phyloP scores from a whole-genome alignment of 352 stramenopile genomes.

The Pythium brachiatum region DNA sequence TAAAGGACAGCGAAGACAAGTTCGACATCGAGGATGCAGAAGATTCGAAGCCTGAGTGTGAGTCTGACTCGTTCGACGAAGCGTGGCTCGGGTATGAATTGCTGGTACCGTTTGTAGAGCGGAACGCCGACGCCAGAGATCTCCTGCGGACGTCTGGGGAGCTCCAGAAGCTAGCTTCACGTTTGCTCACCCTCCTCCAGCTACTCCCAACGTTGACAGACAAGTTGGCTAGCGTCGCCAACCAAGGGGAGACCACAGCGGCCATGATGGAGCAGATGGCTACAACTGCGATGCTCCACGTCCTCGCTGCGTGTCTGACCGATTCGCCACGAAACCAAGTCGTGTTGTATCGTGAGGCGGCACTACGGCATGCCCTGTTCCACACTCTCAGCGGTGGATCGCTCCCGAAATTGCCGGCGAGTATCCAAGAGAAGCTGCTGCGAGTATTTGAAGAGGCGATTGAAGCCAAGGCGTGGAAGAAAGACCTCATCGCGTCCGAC shows the following conservation, averaged over 20 bases:
- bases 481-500: conserved; percentile 19
- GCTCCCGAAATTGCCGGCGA: conserved; percentile 8
- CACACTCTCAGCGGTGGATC: neutral
- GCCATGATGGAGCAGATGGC: conserved; percentile 23
- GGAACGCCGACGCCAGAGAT: conserved; percentile 37
- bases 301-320: conserved; percentile 30
- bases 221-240: neutral
- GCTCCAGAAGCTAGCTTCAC: conserved; percentile 42
- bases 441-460: conserved; percentile 47
- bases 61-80: conserved; percentile 5
- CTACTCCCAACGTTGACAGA: neutral
- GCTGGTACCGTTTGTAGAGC: conserved; percentile 49
- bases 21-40: neutral
- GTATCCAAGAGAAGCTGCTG: conserved; percentile 33
- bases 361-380: conserved; percentile 25
- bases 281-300: conserved; percentile 44
- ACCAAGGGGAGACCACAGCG: neutral
- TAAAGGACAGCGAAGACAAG: neutral
- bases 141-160: conserved; percentile 59
- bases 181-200: conserved; percentile 26
- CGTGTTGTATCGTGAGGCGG: conserved; percentile 38
- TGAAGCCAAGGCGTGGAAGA: conserved; percentile 61
- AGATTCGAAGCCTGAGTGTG: neutral
- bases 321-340: conserved; percentile 57
- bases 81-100: conserved; percentile 50